Base-by-base conservation (phyloP, 2,329 filamentous ascomycete genomes). In the Colletotrichum theobromicola region DNA sequence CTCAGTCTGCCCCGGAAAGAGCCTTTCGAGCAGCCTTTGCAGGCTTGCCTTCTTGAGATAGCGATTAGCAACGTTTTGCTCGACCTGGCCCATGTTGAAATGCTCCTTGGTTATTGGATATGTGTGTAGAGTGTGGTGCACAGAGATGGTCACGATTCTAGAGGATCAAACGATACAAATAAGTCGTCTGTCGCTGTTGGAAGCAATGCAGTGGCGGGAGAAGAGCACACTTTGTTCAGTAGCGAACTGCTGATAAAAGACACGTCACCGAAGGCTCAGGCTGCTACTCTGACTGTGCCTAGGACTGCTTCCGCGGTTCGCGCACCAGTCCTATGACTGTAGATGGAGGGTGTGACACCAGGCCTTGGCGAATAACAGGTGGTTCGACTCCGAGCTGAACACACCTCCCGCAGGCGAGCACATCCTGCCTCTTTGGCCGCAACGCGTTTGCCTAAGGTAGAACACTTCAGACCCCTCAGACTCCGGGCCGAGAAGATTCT, bases 21-120 rank as follows among this genome's bases (percentile, higher is more conserved):
- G 75, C 57, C 67, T 60, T 66, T 79, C 77, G 10, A 82, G 77
- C 18, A 81, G 73, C 37, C 63, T 74, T 63, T 81, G 78, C 7
- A 82, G 77, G 57, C 66, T 77, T 13, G 75, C 62, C 75, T 76
- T 76, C 62, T 79, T 81, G 37, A 82, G 77, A 64, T 82, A 81
- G 7, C 78, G 79, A 16, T 65, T 64, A 35, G 70, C 75, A n/a
- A 78, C 70, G 61, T 80, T 80, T 50, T 82, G 80, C 35, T 63
- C 60, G 13, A 63, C 24, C 13, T 35, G 32, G 15, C 21, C 46
- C 26, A 65, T 57, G 8, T 63, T 70, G 24, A 69, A 61, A 35
- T 61, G n/a, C 18, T 28, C 58, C 58, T 61, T 13, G 58, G 58
- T 9, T 58, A 30, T 16, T n/a, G 7, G 9, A 13, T 35, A 1